phyloP scores from a whole-genome alignment of 805 yeast genomes.

The Cephaloascus fragrans region DNA sequence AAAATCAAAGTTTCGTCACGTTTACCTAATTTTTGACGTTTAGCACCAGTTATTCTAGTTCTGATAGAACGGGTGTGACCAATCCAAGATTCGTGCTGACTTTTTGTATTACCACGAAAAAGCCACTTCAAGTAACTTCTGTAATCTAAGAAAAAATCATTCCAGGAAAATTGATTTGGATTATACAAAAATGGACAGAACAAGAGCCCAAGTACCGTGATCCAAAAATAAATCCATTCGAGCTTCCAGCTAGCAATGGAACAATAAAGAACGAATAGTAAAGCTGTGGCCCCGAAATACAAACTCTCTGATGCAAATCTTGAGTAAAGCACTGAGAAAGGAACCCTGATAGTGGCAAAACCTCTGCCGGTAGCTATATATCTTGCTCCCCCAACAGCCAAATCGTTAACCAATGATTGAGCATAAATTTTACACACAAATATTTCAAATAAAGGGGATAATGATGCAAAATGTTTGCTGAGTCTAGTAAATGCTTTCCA shows the following conservation, averaged over 20 bases:
- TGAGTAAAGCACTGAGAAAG: constrained; percentile 55
- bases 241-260: constrained; percentile 55
- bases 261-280: constrained; percentile 43
- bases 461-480: constrained; percentile 55
- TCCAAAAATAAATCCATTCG: constrained; percentile 61
- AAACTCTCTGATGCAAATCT: constrained; percentile 62
- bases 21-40: constrained; percentile 25
- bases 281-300: constrained; percentile 49
- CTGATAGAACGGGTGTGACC: constrained; percentile 39
- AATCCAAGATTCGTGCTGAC: constrained; percentile 29
- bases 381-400: constrained; percentile 71
- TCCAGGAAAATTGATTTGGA: constrained; percentile 66
- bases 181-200: constrained; percentile 68
- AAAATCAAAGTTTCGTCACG: constrained; percentile 28
- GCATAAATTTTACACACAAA: constrained; percentile 74
- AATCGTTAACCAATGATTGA: constrained; percentile 55
- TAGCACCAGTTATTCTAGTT: constrained; percentile 48
- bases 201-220: constrained; percentile 54
- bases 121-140: constrained; percentile 43
- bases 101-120: constrained; percentile 37
- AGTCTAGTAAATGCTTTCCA: constrained; percentile 58
- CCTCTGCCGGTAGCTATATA: constrained; percentile 82
- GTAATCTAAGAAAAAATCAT: constrained; percentile 65
- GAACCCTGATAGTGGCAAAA: constrained; percentile 64
- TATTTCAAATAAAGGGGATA: constrained; percentile 72